These are phyloP conservation scores for Amanita molliuscula DNA, from an alignment of 768 basidiomycete genomes.

Conservation along the genomic window DNA sequence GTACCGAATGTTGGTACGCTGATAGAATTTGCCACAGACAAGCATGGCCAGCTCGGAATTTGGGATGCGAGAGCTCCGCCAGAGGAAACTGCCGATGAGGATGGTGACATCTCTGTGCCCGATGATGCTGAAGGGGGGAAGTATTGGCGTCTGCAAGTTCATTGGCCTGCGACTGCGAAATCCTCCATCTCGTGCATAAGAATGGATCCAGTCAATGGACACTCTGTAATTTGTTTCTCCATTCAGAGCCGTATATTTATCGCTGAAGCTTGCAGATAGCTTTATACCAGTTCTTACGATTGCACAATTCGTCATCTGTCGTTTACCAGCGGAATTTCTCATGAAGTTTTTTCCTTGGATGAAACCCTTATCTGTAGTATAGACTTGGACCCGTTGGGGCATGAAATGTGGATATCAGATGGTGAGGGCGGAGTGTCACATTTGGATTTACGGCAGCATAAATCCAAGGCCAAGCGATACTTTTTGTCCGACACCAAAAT, in stretches of 20 bases:
- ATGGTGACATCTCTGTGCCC: conserved; percentile 32
- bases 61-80: conserved; percentile 74
- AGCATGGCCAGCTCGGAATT: conserved; percentile 73
- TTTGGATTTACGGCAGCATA: conserved; percentile 60
- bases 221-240: conserved; percentile 39
- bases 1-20: neutral
- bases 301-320: conserved; percentile 66
- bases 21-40: conserved; percentile 38
- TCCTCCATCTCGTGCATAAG: conserved; percentile 76
- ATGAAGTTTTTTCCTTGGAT: conserved; percentile 56
- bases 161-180: conserved; percentile 75
- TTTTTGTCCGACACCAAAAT: conserved; percentile 64
- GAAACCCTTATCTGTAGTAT: conserved; percentile 58
- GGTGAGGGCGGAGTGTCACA: conserved; percentile 61
- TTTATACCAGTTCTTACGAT: conserved; percentile 79
- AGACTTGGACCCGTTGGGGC: conserved; percentile 55
- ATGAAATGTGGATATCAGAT: conserved; percentile 84
- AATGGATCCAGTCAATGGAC: conserved; percentile 65
- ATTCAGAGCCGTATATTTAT: neutral
- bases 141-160: conserved; percentile 71
- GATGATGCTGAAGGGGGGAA: conserved; percentile 53
- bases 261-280: conserved; percentile 24
- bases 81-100: conserved; percentile 60
- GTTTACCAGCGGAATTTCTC: conserved; percentile 62
- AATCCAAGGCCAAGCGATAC: conserved; percentile 47